Evolutionary conservation across 2,329 filamentous ascomycete species (phyloP).

Genomic region (Oidium heveae): DNA sequence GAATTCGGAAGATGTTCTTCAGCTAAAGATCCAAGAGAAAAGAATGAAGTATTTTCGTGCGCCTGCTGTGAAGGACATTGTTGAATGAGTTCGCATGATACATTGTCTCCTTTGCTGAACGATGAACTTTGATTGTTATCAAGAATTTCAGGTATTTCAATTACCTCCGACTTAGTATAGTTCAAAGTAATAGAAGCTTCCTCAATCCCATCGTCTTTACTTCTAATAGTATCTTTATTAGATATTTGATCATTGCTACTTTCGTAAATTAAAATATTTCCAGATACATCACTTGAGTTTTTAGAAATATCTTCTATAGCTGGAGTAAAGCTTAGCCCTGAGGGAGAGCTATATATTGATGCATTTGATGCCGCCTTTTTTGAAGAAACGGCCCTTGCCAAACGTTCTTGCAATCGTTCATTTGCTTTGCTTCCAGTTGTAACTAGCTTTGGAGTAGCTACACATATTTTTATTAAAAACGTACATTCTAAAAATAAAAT

Average conservation of each 20-base stretch:
- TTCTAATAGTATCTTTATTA: not conserved
- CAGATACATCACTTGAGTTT: slow-evolving; percentile 3
- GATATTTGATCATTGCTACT: not conserved
- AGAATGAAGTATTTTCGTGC: not conserved
- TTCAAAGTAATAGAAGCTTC: not conserved
- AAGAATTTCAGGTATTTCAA: not conserved
- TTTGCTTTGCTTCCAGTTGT: slow-evolving; percentile 39
- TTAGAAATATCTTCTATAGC: slow-evolving; percentile 20
- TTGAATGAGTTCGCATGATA: not conserved
- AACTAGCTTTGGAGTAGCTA: slow-evolving; percentile 32
- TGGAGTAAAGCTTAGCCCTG: slow-evolving; percentile 27
- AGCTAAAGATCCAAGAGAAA: not conserved
- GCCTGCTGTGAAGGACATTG: not conserved
- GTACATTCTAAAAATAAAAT: not conserved
- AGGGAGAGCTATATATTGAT: slow-evolving; percentile 22
- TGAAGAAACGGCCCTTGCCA: slow-evolving; percentile 67
- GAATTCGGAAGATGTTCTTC: not conserved
- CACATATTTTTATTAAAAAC: not conserved
- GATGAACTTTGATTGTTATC: not conserved
- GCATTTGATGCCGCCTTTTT: slow-evolving; percentile 26
- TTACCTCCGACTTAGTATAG: not conserved
- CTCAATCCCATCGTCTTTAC: not conserved
- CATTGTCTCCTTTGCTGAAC: not conserved
- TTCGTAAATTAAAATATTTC: slow-evolving; percentile 1
- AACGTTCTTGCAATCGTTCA: slow-evolving; percentile 66